Evolutionary conservation across 2,329 filamentous ascomycete genomes (phyloP), one percentile per base, ranked within the genome.

Genomic region (Cordyceps cicadae): DNA sequence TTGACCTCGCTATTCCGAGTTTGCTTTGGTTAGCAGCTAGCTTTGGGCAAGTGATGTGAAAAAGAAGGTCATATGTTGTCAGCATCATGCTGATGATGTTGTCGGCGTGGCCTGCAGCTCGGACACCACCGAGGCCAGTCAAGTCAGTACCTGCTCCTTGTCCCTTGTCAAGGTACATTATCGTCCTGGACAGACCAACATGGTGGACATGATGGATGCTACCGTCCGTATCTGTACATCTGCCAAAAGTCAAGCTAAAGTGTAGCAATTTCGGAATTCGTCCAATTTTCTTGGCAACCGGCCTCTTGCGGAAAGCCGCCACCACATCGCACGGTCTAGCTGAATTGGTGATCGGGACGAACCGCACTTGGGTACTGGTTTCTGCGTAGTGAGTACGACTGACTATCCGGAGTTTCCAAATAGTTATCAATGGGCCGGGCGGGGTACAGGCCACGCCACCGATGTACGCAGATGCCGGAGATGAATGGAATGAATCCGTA

Each of bases 271-370:
- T 56, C 52, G 34, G 37, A 14, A 26, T 24, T 26, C 12, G 11
- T 9, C 43, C n/a, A 4, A 3, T 46, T 52, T 14, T 50, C 51
- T 60, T 60, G 58, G 51, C 50, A 52, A 60, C 51, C 41, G 54
- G 11, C 59, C 52, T 15, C 54, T 49, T 60, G 57, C 5, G 45
- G 51, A 54, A 54, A 32, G 15, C 39, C 39, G 15, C 29, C 29
- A 29, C 29, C 29, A 5, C 29, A 29, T 6, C 29, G 29, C 29
- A 29, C 1, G 19, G 39, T 37, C 4, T 11, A 11, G 34, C 3
- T 14, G n/a, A 21, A 12, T 24, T 32, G 29, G 58, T 50, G 51
- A 60, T 60, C 58, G 59, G 59, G 59, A 61, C 52, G 59, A 52
- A 61, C 59, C 59, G 59, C 45, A 43, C 34, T n/a, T 50, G 43